Evolutionary conservation across 441 rosid genomes (phyloP).

Genomic region (Erodium moschatum): DNA sequence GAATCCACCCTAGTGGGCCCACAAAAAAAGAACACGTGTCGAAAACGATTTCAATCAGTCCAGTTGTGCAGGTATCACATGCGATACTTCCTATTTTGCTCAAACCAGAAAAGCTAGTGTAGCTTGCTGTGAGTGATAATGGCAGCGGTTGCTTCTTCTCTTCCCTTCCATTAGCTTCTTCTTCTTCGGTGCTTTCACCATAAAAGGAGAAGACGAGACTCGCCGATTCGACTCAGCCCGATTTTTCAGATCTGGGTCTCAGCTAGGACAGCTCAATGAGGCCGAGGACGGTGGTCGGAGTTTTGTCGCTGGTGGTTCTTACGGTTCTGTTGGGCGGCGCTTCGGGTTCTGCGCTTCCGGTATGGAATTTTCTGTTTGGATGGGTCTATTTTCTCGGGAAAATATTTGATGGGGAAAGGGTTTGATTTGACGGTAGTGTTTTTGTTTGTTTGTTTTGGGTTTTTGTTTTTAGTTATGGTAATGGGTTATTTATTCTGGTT

Average conservation of each 20-base stretch:
- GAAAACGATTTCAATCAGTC: neutral
- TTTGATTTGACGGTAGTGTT: neutral
- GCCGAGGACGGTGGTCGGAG: neutral
- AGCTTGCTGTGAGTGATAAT: neutral
- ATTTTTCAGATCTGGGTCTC: neutral
- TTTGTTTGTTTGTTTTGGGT: too few relatives aligned
- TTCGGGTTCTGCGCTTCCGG: neutral
- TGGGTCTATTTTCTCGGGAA: neutral
- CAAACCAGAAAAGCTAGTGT: too few relatives aligned
- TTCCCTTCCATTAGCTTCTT: neutral
- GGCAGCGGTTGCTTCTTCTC: neutral
- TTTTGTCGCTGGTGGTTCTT: neutral
- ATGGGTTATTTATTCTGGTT: too few relatives aligned
- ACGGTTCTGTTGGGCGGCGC: neutral
- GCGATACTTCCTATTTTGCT: neutral
- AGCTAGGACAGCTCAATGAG: neutral
- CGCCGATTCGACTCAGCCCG: neutral
- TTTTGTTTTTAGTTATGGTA: too few relatives aligned
- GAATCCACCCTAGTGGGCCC: neutral
- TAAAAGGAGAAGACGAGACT: neutral
- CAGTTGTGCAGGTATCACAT: slow-evolving; percentile 4
- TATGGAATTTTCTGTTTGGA: neutral
- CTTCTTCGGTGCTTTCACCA: neutral
- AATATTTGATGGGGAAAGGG: neutral
- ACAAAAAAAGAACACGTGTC: neutral